Evolutionary conservation across 768 basidiomycete species (phyloP), one percentile per base, ranked within the genome.

Genomic region (Lactarius deliciosus): DNA sequence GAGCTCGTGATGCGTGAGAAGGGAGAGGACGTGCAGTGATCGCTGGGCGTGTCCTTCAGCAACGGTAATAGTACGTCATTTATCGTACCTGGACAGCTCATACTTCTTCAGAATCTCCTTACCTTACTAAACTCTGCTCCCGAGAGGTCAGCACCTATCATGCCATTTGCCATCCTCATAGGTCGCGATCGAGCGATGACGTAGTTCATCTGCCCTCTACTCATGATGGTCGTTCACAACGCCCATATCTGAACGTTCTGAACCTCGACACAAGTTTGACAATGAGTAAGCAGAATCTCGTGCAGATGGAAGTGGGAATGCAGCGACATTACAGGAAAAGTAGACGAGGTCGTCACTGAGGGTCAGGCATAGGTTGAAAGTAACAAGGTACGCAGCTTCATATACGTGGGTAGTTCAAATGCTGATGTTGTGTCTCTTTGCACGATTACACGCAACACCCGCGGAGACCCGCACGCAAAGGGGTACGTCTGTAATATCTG

Each of bases 331-430:
- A 63, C 57, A 20, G 65, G 65, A 1, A 66, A 41, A 34, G 61
- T 66, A 22, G 65, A 58, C 30, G 38, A 63, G 47, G 57, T 83
- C 57, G 78, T 81, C 10, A 74, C 77, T 53, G 77, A 80, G 30
- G 82, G 81, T 1, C 76, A 78, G 64, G 81, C 78, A 2, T 68
- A 80, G 66, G 80, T 83, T 28, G 80, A 76, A 16, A 82, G 79
- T 54, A 81, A 81, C 47, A 82, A 82, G 78, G 82, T 75, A 30
- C 10, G 64, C 41, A 10, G 16, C 9, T 20, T 9, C n/a, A 1
- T 61, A 3, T n/a, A 8, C 50, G 3, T 54, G 28, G 7, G 36
- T 0, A 6, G 16, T 4, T 22, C 5, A 50, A 20, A 20, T 34
- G 10, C 4, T 5, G 36, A 8, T 8, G 40, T 1, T 18, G 22